Evolutionary conservation across 176 grass and related monocot genomes (phyloP), one percentile per base, ranked within the genome.

Genomic region (Pontederia paniculata): DNA sequence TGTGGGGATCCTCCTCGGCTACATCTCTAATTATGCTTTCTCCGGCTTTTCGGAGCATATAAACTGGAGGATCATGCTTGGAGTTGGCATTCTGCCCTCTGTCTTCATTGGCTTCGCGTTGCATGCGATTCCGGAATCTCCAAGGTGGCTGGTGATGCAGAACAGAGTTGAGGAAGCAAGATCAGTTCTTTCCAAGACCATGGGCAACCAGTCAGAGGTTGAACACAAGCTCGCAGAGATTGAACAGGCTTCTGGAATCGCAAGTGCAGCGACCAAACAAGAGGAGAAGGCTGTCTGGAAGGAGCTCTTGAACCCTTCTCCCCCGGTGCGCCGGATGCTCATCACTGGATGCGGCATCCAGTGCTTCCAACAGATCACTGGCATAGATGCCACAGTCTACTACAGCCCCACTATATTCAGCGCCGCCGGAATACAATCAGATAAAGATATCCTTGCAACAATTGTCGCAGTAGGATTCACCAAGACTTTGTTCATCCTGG

Each of bases 391-490:
- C 11, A 67, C 82, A 7, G 67, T 94, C 51, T 88, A 84, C 53
- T 88, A 94, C 69, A 88, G 83, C 58, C 88, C 83, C 12, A 80
- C 70, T 14, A 88, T 94, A 47, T 94, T 94, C 65, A 73, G 62
- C 0, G 55, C 87, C 48, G 77, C 83, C 1, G 83, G 88, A 42
- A 76, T 94, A 64, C 17, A 73, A 14, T 60, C 63, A 1, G 80
- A 88, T 48, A 63, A 65, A 15, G 52, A 78, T 62, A 72, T 88
- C 9, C 83, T 94, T 9, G 88, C 73, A 61, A 76, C 83, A 42
- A 88, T 83, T 1, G 70, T 94, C 5, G 77, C 80, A 1, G 83
- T 94, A 0, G 88, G 88, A 42, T 16, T 94, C 1, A 75, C 71
- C 48, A 94, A 94, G 66, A 87, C 83, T 51, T 46, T 48, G 57